Percentiles rank a stretch among this genome's conserved stretches.
Conservation (phyloP, 73 alveolate species). For the Stentor coeruleus region DNA sequence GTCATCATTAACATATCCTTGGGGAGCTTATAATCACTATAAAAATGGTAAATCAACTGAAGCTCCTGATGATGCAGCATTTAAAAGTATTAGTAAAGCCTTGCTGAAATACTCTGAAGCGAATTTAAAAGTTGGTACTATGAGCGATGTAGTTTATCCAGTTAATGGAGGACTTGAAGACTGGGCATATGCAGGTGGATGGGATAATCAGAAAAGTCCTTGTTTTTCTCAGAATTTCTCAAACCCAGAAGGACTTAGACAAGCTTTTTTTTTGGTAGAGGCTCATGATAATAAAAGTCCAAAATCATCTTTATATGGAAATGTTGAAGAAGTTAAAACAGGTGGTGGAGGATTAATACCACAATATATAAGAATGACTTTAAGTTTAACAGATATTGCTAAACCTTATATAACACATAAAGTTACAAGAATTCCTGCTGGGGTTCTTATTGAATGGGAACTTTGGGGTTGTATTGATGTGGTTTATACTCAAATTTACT, state of each 20-base stretch:
- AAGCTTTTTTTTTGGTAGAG: slow-evolving; percentile 69
- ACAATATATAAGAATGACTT: slow-evolving; percentile 73
- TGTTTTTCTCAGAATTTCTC: slow-evolving; percentile 15
- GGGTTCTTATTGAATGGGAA: slow-evolving; percentile 30
- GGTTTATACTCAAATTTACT: slow-evolving; percentile 27
- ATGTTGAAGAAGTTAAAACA: slow-evolving; percentile 29
- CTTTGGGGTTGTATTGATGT: slow-evolving; percentile 39
- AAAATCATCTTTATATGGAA: slow-evolving; percentile 38
- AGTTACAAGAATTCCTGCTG: slow-evolving; percentile 18
- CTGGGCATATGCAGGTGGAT: slow-evolving; percentile 98
- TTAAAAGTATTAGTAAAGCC: slow-evolving; percentile 48
- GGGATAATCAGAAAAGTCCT: slow-evolving; percentile 61
- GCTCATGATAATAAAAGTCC: slow-evolving; percentile 70
- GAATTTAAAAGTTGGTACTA: slow-evolving; percentile 68
- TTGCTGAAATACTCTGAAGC: slow-evolving; percentile 7
- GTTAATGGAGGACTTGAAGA: slow-evolving; percentile 96
- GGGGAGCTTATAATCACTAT: slow-evolving; percentile 89
- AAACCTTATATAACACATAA: slow-evolving; percentile 56
- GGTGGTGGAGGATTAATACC: slow-evolving; percentile 74
- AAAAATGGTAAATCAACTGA: slow-evolving; percentile 59
- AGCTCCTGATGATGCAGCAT: slow-evolving; percentile 86
- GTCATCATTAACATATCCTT: slow-evolving; percentile 84
- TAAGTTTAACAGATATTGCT: slow-evolving; percentile 66
- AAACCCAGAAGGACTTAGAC: slow-evolving; percentile 35
- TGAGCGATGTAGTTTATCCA: slow-evolving; percentile 79